Base-by-base conservation (phyloP, 768 basidiomycete species). In the Leccinum variicolor region DNA sequence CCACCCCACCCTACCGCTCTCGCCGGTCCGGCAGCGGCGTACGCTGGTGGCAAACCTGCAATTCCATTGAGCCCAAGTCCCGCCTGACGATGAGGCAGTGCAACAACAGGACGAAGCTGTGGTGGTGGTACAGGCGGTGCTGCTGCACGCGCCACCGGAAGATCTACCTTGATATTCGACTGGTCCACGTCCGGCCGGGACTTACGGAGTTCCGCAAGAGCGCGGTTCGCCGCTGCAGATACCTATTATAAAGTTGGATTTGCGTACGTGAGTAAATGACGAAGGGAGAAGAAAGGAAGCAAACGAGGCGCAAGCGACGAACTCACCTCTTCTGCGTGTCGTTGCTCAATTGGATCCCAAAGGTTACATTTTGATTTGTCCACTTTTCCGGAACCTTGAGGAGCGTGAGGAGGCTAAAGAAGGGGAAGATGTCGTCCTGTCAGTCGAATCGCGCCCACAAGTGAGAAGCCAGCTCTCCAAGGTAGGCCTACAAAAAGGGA, bases 291-390 rank as follows among this genome's bases (percentile, higher is more conserved):
- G 31, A 45, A 46, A 19, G 33, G 39, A 3, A 15, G 36, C 21
- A 5, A 25, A 2, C 9, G 31, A 15, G 7, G 41, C 2, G 41
- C 31, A 19, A 46, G 26, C 1, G 58, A 11, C 26, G 11, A 29
- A 54, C 73, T 25, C 54, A 86, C 90, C 76, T 92, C 89, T 52
- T 84, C 77, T 4, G 76, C 80, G 64, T 89, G 87, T 33, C 87
- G 77, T 52, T 79, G 73, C 53, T 90, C 88, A 1, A 85, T 79
- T 2, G 75, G 62, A 56, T 92, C 90, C 86, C 86, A 92, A 4
- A 92, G 72, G 4, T 74, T 66, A 55, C 90, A 93, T 68, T 86
- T 85, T 0, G 66, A 72, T 11, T 75, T 65, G 61, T 70, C 75
- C 66, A 19, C 10, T 47, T 57, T 55, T 52, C 33, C 43, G 17